Conservation (phyloP, 371 early-diverging fungal species). For the Haplosporangium sp. region DNA sequence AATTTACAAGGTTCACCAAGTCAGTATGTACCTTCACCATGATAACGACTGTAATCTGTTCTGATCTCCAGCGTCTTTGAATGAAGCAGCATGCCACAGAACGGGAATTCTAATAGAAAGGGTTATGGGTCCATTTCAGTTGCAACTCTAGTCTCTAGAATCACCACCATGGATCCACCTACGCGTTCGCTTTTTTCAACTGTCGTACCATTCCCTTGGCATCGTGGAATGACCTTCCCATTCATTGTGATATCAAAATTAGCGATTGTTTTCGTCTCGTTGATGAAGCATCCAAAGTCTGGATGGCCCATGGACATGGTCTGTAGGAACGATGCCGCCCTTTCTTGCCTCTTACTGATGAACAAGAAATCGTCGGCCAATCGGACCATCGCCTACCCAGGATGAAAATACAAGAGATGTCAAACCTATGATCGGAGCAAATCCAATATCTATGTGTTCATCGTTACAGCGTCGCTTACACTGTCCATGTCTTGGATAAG, state of each 20-base stretch:
- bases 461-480: constrained; percentile 9
- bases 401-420: not conserved
- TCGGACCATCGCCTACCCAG: constrained; percentile 70
- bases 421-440: too few species aligned
- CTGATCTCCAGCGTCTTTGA: constrained; percentile 70
- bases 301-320: constrained; percentile 66
- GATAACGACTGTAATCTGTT: constrained; percentile 68
- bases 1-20: not conserved
- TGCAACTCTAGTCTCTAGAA: not conserved
- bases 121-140: not conserved
- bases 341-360: constrained; percentile 61
- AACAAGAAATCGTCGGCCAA: constrained; percentile 88
- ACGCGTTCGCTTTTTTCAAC: not conserved
- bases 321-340: constrained; percentile 62
- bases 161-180: not conserved
- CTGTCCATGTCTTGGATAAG: constrained; percentile 34
- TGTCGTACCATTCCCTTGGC: constrained; percentile 7
- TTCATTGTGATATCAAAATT: constrained; percentile 68
- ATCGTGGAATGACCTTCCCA: constrained; percentile 38
- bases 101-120: constrained; percentile 76
- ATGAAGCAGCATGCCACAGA: constrained; percentile 84
- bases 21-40: constrained; percentile 31
- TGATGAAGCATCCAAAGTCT: constrained; percentile 70
- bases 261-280: constrained; percentile 68
- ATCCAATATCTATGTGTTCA: too few species aligned